Evolutionary conservation across 306 rosid species (phyloP).

Genomic region (Fragaria vesca): DNA sequence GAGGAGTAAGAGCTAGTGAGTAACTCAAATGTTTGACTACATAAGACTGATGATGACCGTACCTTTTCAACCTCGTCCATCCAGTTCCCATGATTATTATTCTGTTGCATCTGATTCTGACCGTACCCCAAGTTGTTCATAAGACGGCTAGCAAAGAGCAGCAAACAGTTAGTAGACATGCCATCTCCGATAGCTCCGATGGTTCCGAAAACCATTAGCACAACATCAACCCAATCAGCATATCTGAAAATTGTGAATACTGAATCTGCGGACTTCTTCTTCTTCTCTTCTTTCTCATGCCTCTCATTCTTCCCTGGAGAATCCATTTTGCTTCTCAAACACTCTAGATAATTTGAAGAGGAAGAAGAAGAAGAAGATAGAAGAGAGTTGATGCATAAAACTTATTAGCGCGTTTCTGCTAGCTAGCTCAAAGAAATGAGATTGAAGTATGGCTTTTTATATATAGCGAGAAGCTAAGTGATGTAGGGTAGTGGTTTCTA

Average conservation of each 20-base stretch:
- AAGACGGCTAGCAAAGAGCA: constrained; percentile 76
- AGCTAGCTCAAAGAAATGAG: neutral
- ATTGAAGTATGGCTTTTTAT: neutral
- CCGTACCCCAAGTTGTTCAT: constrained; percentile 87
- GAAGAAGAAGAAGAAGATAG: neutral
- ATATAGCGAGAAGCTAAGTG: neutral
- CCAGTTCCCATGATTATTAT: constrained; percentile 36
- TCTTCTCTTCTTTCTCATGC: constrained; percentile 12
- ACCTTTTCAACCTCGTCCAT: constrained; percentile 84
- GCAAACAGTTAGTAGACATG: constrained; percentile 76
- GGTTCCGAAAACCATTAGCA: constrained; percentile 74
- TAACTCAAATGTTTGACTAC: neutral
- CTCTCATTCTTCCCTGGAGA: constrained; percentile 30
- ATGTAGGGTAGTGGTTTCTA: constrained; percentile 13
- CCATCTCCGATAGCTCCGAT: constrained; percentile 95
- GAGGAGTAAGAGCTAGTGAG: neutral
- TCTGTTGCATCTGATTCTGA: constrained; percentile 26
- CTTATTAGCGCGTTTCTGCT: neutral
- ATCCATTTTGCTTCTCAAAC: constrained; percentile 31
- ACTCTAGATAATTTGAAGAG: neutral
- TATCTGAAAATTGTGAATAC: constrained; percentile 54
- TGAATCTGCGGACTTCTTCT: constrained; percentile 28
- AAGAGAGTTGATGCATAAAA: neutral
- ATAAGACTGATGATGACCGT: constrained; percentile 4
- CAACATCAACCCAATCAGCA: constrained; percentile 71